A percentile compares a stretch with the other conserved stretches of the same genome.
Conservation (phyloP, 2,329 filamentous ascomycete genomes). For the Ramichloridium luteum region DNA sequence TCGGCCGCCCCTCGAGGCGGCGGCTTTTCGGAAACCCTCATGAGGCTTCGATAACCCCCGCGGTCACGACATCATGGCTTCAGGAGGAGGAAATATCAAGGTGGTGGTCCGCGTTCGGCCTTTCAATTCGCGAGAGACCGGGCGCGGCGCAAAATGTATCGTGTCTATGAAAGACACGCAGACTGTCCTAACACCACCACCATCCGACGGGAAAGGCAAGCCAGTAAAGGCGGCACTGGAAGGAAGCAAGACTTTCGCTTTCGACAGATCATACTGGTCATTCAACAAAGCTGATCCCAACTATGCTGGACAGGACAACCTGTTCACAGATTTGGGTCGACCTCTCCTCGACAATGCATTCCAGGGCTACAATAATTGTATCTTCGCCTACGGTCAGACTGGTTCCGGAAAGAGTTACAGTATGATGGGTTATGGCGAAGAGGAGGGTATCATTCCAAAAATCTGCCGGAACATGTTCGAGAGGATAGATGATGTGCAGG, state of each 20-base stretch:
- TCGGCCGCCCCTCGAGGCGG: constrained; percentile 4
- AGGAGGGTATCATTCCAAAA: constrained; percentile 87
- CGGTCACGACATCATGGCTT: constrained; percentile 12
- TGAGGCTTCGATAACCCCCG: constrained; percentile 4
- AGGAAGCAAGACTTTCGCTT: constrained; percentile 77
- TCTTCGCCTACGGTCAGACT: constrained; percentile 97
- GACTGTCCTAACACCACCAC: constrained; percentile 70
- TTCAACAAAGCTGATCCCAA: constrained; percentile 70
- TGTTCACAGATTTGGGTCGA: constrained; percentile 77
- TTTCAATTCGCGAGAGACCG: constrained; percentile 78
- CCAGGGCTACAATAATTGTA: constrained; percentile 98
- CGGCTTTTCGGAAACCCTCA: constrained; percentile 2
- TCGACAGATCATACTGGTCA: constrained; percentile 97
- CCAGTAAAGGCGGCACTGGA: constrained; percentile 50
- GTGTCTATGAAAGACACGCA: constrained; percentile 92
- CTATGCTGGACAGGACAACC: constrained; percentile 80
- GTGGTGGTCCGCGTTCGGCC: constrained; percentile 94
- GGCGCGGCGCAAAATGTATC: constrained; percentile 88
- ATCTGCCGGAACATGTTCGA: constrained; percentile 98
- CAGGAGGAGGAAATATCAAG: constrained; percentile 92
- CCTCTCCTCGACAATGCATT: constrained; percentile 96
- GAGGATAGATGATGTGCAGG: constrained; percentile 58
- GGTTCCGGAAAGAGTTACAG: constrained; percentile 98
- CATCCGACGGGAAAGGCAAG: constrained; percentile 49
- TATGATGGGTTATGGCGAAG: constrained; percentile 98